Evolutionary conservation across 2,329 filamentous ascomycete genomes (phyloP).

Genomic region (Passalora sequoiae): DNA sequence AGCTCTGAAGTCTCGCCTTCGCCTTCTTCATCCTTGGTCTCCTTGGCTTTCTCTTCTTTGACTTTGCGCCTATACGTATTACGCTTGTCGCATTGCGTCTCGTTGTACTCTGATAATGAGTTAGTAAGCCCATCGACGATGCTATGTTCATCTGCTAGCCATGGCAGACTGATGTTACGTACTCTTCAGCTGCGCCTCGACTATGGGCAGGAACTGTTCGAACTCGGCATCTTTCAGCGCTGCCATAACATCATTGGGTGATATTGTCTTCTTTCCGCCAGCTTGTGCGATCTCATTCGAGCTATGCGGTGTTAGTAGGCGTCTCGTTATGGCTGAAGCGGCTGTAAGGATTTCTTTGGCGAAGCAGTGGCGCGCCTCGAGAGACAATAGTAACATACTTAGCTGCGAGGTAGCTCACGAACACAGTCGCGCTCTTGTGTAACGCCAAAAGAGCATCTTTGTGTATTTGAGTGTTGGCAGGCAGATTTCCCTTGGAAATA

Average conservation of each 20-base stretch:
- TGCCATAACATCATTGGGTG: conserved; percentile 68
- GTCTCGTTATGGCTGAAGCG: too few relatives aligned
- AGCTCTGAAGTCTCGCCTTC: neutral
- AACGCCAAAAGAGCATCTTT: conserved; percentile 74
- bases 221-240: conserved; percentile 75
- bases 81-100: conserved; percentile 67
- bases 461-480: conserved; percentile 76
- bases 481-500: conserved; percentile 72
- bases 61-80: conserved; percentile 67
- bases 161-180: too few relatives aligned
- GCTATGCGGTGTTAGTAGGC: too few relatives aligned
- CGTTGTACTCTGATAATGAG: conserved; percentile 58
- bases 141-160: neutral
- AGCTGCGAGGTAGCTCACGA: conserved; percentile 72
- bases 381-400: too few relatives aligned
- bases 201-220: conserved; percentile 60
- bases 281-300: conserved; percentile 65
- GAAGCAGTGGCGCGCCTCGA: too few relatives aligned
- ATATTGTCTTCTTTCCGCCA: conserved; percentile 72
- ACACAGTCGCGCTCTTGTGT: conserved; percentile 76
- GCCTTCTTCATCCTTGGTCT: conserved; percentile 17
- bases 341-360: too few relatives aligned
- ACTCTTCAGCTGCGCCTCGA: conserved; percentile 75
- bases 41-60: conserved; percentile 55
- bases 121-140: conserved; percentile 7